Evolutionary conservation across 495 filamentous ascomycete species (phyloP).

Genomic region (Chlorociboria aeruginascens): DNA sequence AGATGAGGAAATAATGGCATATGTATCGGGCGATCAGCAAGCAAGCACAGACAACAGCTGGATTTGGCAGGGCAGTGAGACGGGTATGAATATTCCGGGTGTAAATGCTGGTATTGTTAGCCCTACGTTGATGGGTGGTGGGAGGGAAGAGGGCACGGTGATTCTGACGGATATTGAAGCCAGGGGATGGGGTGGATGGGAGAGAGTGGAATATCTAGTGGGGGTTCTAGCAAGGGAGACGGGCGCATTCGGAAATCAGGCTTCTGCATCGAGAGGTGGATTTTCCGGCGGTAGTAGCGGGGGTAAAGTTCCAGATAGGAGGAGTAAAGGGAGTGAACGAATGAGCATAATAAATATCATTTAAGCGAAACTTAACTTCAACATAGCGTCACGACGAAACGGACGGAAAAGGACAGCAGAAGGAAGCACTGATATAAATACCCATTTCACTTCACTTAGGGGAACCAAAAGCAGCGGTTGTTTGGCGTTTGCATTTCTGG

Average conservation of each 20-base stretch:
- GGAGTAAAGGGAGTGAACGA: slow-evolving; percentile 36
- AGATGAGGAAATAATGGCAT: slow-evolving; percentile 86
- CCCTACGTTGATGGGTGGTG: slow-evolving; percentile 12
- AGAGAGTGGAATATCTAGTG: slow-evolving; percentile 29
- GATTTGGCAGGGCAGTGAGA: slow-evolving; percentile 72
- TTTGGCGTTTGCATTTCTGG: no score
- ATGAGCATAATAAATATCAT: slow-evolving; percentile 80
- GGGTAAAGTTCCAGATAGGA: slow-evolving; percentile 6
- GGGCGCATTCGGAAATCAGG: slow-evolving; percentile 5
- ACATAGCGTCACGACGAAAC: background rate
- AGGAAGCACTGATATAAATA: no score
- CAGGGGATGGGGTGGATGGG: slow-evolving; percentile 46
- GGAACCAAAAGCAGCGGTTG: no score
- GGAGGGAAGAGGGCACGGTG: slow-evolving; percentile 16
- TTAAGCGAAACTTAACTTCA: slow-evolving; percentile 19
- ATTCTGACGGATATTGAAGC: slow-evolving; percentile 34
- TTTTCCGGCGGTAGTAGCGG: slow-evolving; percentile 5
- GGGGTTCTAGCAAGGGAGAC: slow-evolving; percentile 18
- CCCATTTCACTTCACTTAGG: no score
- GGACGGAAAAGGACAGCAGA: no score
- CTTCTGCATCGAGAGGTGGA: slow-evolving; percentile 3
- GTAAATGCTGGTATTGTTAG: slow-evolving; percentile 6
- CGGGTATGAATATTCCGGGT: slow-evolving; percentile 28
- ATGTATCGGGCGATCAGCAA: slow-evolving; percentile 84
- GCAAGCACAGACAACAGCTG: slow-evolving; percentile 67